A percentile compares a stretch with the other conserved stretches of the same genome.
phyloP scores from a whole-genome alignment of 2,329 filamentous ascomycete species.

The Epichloe coenophiala region DNA sequence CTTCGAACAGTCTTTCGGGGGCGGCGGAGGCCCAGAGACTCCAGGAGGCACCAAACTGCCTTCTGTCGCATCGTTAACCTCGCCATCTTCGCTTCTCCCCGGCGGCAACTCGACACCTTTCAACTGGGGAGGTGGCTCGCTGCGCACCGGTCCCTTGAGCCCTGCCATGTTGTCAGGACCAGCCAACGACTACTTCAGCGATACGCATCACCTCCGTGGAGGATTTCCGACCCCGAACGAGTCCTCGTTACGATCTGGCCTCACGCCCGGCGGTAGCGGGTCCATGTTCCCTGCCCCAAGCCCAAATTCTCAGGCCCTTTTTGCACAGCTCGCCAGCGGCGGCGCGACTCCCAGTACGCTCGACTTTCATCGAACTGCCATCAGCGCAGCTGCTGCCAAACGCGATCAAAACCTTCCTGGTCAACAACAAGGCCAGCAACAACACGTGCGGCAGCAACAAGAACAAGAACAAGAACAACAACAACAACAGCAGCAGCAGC shows the following conservation, averaged over 20 bases:
- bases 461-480: constrained; percentile 17
- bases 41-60: constrained; percentile 75
- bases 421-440: constrained; percentile 12
- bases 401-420: constrained; percentile 28
- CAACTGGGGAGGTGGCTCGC: constrained; percentile 69
- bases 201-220: constrained; percentile 63
- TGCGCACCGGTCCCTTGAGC: constrained; percentile 85
- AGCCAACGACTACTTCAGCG: constrained; percentile 73
- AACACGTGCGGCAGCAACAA: constrained; percentile 21
- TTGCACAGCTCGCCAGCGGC: constrained; percentile 64
- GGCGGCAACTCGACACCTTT: constrained; percentile 61
- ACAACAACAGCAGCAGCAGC: too few relatives aligned
- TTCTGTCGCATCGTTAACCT: constrained; percentile 80
- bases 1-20: constrained; percentile 86
- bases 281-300: constrained; percentile 94
- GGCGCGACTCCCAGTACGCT: constrained; percentile 80
- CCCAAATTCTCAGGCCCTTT: constrained; percentile 72
- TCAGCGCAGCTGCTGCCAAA: constrained; percentile 62
- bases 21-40: constrained; percentile 54
- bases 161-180: constrained; percentile 94
- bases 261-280: constrained; percentile 88
- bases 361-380: constrained; percentile 87
- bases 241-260: constrained; percentile 76
- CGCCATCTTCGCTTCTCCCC: constrained; percentile 67
- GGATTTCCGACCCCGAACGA: constrained; percentile 94